Conservation (phyloP, 192 early-diverging fungal genomes). For the Thamnidium elegans region DNA sequence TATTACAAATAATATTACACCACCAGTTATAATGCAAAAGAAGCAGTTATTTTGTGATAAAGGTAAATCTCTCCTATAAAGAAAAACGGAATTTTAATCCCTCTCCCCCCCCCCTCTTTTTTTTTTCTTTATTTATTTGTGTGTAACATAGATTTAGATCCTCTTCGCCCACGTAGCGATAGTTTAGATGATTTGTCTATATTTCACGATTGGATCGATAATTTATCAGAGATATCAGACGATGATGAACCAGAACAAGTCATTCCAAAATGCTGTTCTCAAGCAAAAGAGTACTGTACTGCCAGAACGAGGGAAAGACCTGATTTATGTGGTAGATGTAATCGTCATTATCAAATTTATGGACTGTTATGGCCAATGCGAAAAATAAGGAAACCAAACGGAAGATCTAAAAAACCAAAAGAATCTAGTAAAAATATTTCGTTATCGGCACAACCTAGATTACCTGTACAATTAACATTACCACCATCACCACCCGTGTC, state of each 20-base stretch:
- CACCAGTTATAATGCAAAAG: not conserved
- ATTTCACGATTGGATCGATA: not conserved
- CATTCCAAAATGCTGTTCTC: conserved; percentile 2
- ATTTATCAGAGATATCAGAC: not conserved
- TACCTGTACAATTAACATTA: no score
- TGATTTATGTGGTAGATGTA: conserved; percentile 29
- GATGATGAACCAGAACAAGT: conserved; percentile 10
- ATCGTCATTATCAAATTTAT: conserved; percentile 31
- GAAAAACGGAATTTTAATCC: no score
- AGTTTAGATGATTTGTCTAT: not conserved
- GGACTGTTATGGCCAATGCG: conserved; percentile 27
- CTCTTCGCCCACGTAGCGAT: not conserved
- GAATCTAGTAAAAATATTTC: not conserved
- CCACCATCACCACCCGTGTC: not conserved
- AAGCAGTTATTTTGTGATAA: not conserved
- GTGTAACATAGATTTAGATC: not conserved
- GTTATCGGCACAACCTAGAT: not conserved
- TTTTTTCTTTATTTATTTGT: no score
- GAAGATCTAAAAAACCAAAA: not conserved
- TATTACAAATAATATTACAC: not conserved
- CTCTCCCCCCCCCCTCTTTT: no score
- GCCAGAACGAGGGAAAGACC: conserved; percentile 13
- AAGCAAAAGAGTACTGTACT: not conserved
- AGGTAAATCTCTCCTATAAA: no score
- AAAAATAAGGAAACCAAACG: conserved; percentile 12